Conservation (phyloP, 352 stramenopile genomes). For the Phytophthora pistaciae region DNA sequence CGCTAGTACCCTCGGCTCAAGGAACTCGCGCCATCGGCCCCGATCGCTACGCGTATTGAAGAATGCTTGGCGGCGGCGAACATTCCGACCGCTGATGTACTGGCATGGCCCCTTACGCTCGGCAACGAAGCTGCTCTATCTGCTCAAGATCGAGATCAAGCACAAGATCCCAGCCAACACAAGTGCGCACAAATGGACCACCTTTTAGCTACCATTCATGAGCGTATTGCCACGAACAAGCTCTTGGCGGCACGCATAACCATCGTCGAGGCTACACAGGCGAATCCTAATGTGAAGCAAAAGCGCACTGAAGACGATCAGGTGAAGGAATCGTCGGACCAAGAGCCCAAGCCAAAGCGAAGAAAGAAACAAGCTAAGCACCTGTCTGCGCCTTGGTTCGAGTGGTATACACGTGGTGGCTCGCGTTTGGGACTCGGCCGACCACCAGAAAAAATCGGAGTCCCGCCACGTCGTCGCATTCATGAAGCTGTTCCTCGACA, state of each 20-base stretch:
- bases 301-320: neutral
- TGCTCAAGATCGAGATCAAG: neutral
- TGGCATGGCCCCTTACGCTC: neutral
- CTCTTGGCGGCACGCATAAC: neutral
- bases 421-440: neutral
- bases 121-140: neutral
- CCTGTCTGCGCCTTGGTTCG: constrained; percentile 23
- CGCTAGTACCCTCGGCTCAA: neutral
- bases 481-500: constrained; percentile 32
- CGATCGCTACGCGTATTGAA: neutral
- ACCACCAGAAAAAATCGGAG: constrained; percentile 33
- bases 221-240: neutral
- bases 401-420: constrained; percentile 18
- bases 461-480: constrained; percentile 28
- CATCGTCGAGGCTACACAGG: neutral
- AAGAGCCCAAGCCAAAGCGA: constrained; percentile 11
- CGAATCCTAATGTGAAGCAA: too few relatives aligned
- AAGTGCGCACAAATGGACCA: neutral
- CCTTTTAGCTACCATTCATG: neutral
- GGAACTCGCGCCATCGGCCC: neutral
- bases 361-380: constrained; percentile 11
- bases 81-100: neutral
- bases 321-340: constrained; percentile 3
- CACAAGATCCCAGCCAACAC: neutral
- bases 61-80: neutral